phyloP scores from a whole-genome alignment of 305 asterid species.

The Ilex paraguariensis region DNA sequence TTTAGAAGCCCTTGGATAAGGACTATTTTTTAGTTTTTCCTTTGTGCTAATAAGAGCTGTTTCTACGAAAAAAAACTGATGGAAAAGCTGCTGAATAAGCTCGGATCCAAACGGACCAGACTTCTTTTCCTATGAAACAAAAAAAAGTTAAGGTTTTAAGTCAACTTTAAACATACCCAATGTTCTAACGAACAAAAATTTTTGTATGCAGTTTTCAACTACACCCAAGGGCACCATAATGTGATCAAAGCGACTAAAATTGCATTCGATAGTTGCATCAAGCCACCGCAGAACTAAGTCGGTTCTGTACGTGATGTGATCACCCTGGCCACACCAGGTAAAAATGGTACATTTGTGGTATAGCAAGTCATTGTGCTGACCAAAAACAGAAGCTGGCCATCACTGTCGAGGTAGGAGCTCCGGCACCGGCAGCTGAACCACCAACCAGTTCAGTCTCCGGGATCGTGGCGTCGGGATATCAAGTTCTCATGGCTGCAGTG shows the following conservation, averaged over 20 bases:
- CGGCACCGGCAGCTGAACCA: conserved; percentile 2
- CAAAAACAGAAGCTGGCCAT: conserved; percentile 17
- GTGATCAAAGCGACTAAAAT: conserved; percentile 16
- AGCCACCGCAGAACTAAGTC: background rate
- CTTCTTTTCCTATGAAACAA: no score
- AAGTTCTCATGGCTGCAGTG: background rate
- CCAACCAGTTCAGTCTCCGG: background rate
- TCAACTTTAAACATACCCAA: no score
- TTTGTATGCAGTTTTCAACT: conserved; percentile 18
- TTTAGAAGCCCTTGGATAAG: no score
- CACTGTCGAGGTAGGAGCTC: conserved; percentile 6
- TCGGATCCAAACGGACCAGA: no score
- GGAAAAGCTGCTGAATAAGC: no score
- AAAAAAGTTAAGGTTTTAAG: no score
- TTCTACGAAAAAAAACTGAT: no score
- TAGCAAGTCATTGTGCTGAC: conserved; percentile 13
- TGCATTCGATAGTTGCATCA: conserved; percentile 5
- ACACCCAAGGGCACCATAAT: conserved; percentile 10
- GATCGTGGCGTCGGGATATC: background rate
- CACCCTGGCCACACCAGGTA: conserved; percentile 4
- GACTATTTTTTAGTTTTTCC: no score
- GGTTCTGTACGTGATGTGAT: conserved; percentile 12
- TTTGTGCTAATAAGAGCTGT: no score
- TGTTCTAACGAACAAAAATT: background rate
- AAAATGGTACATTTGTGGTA: conserved; percentile 23